A percentile compares a stretch with the other conserved stretches of the same genome.
These are phyloP conservation scores for Neckera pumila DNA, from an alignment of 225 moss, liverwort and hornwort species.

Conservation along the genomic window DNA sequence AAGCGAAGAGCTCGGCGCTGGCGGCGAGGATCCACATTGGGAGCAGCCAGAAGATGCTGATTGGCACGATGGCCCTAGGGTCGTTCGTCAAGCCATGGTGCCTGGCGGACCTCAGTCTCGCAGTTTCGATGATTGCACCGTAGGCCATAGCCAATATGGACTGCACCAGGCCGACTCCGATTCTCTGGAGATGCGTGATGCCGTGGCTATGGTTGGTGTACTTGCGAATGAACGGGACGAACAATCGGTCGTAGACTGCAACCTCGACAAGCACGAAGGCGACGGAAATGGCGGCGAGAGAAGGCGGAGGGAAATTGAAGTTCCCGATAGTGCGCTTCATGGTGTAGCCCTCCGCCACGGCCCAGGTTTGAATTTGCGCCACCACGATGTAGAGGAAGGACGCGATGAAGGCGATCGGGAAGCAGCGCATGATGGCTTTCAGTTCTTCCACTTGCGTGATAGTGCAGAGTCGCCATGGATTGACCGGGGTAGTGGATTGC, in stretches of 20 bases:
- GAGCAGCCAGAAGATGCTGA: slow-evolving; percentile 65
- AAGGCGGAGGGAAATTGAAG: slow-evolving; percentile 55
- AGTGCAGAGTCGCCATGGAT: slow-evolving; percentile 73
- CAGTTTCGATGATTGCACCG: slow-evolving; percentile 50
- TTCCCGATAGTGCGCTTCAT: slow-evolving; percentile 53
- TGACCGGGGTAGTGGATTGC: slow-evolving; percentile 10
- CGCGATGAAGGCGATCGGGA: slow-evolving; percentile 38
- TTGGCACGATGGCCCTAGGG: slow-evolving; percentile 16
- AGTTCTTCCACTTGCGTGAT: slow-evolving; percentile 83
- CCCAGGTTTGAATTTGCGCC: slow-evolving; percentile 56
- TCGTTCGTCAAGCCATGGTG: slow-evolving; percentile 4
- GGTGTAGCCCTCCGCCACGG: slow-evolving; percentile 44
- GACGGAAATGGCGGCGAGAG: slow-evolving; percentile 45
- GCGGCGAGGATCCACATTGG: slow-evolving; percentile 49
- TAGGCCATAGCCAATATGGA: slow-evolving; percentile 51
- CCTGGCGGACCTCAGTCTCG: slow-evolving; percentile 11
- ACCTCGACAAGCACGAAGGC: slow-evolving; percentile 53
- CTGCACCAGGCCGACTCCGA: slow-evolving; percentile 47
- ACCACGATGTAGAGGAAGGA: slow-evolving; percentile 41
- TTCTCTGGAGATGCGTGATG: slow-evolving; percentile 52
- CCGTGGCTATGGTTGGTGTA: slow-evolving; percentile 53
- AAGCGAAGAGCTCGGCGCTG: slow-evolving; percentile 46
- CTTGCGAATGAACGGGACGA: slow-evolving; percentile 48
- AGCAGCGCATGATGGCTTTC: slow-evolving; percentile 46
- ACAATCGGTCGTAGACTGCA: slow-evolving; percentile 37